phyloP scores from a whole-genome alignment of 192 early-diverging fungal genomes.

The Podila verticillata region DNA sequence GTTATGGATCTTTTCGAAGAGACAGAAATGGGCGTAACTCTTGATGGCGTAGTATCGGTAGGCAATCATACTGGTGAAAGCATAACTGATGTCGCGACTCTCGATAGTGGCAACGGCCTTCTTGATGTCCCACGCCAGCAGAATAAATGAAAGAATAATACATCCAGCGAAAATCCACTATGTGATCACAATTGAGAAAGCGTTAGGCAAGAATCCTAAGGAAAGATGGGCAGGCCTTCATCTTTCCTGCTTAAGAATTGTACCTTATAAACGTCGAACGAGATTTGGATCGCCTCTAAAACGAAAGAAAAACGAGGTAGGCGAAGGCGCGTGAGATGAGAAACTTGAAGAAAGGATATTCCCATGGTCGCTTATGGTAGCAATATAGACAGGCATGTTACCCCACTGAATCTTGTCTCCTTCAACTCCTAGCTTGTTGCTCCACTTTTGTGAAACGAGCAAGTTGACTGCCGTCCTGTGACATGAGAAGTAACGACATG shows the following conservation, averaged over 20 bases:
- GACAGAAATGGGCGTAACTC: slow-evolving; percentile 85
- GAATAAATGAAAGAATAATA: slow-evolving; percentile 74
- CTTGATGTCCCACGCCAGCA: slow-evolving; percentile 76
- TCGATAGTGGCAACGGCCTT: slow-evolving; percentile 74
- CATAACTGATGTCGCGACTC: slow-evolving; percentile 78
- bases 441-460: slow-evolving; percentile 26
- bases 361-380: no score
- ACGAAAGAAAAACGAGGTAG: slow-evolving; percentile 4
- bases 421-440: slow-evolving; percentile 8
- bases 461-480: slow-evolving; percentile 50
- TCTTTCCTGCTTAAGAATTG: not conserved
- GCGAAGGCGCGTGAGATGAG: not conserved
- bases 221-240: not conserved
- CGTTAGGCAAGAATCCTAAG: not conserved
- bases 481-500: not conserved
- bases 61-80: slow-evolving; percentile 77
- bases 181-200: not conserved
- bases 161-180: slow-evolving; percentile 70
- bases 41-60: slow-evolving; percentile 81
- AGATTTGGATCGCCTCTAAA: slow-evolving; percentile 12
- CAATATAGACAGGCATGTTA: not conserved
- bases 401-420: slow-evolving; percentile 4
- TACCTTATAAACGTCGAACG: slow-evolving; percentile 42
- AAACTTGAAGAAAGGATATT: not conserved
- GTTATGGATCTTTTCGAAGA: slow-evolving; percentile 76